These are phyloP conservation scores for Rhizopus delemar DNA, from an alignment of 371 early-diverging fungal genomes.

Conservation along the genomic window DNA sequence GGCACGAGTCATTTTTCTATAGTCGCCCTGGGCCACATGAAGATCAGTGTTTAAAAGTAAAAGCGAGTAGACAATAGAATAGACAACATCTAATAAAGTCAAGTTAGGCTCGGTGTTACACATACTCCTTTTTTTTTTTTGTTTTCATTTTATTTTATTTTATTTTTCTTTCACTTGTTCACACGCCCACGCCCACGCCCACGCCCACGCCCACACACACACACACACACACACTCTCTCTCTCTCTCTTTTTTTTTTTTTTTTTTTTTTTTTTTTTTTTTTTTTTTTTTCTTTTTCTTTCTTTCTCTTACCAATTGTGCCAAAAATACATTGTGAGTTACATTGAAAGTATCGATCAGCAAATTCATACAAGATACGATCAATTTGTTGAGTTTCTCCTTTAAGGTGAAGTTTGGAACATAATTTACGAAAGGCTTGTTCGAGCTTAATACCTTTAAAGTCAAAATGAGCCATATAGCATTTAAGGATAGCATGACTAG, in stretches of 20 bases:
- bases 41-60: slow-evolving; percentile 90
- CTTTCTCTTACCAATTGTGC: slow-evolving; percentile 27
- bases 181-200: too few species aligned
- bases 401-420: slow-evolving; percentile 72
- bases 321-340: slow-evolving; percentile 59
- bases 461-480: slow-evolving; percentile 76
- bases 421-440: slow-evolving; percentile 72
- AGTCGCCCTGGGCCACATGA: slow-evolving; percentile 69
- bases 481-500: slow-evolving; percentile 55
- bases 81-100: slow-evolving; percentile 58
- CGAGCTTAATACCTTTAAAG: slow-evolving; percentile 65
- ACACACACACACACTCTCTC: too few species aligned
- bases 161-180: too few species aligned
- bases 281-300: background rate
- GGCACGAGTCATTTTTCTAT: slow-evolving; percentile 54
- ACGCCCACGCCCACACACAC: too few species aligned
- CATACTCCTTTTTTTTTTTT: background rate
- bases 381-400: slow-evolving; percentile 86
- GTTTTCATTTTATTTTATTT: too few species aligned
- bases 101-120: slow-evolving; percentile 50
- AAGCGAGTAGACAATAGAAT: slow-evolving; percentile 80
- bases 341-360: slow-evolving; percentile 74
- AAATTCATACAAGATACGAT: slow-evolving; percentile 75
- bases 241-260: too few species aligned
- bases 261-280: background rate